Evolutionary conservation across 2,329 filamentous ascomycete species (phyloP).

Genomic region (Cladosporium oxysporum): DNA sequence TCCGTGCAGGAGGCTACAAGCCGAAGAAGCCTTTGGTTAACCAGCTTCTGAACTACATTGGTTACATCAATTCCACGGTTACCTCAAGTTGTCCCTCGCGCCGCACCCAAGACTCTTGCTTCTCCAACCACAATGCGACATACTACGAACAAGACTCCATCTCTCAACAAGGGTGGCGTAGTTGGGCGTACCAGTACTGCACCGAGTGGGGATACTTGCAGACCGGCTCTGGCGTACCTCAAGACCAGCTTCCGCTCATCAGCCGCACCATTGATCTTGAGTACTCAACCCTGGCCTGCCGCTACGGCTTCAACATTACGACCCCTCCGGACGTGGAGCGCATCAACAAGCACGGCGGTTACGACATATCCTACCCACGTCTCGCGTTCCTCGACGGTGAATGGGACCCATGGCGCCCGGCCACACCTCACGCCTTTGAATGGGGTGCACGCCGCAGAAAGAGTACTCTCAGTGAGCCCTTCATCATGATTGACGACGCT

Average conservation of each 20-base stretch:
- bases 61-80: slow-evolving; percentile 52
- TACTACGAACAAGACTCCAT: slow-evolving; percentile 50
- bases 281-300: slow-evolving; percentile 64
- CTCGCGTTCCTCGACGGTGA: slow-evolving; percentile 78
- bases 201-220: slow-evolving; percentile 66
- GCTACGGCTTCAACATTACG: slow-evolving; percentile 69
- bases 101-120: slow-evolving; percentile 55
- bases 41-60: slow-evolving; percentile 58
- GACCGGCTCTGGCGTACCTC: slow-evolving; percentile 69
- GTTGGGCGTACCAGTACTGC: slow-evolving; percentile 62
- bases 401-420: slow-evolving; percentile 77
- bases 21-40: slow-evolving; percentile 49
- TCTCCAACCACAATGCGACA: slow-evolving; percentile 50
- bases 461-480: slow-evolving; percentile 67
- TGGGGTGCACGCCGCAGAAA: slow-evolving; percentile 43
- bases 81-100: slow-evolving; percentile 42
- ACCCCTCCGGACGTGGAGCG: slow-evolving; percentile 61
- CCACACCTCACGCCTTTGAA: slow-evolving; percentile 68
- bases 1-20: slow-evolving; percentile 51
- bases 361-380: slow-evolving; percentile 68
- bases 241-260: slow-evolving; percentile 65
- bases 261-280: slow-evolving; percentile 69
- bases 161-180: slow-evolving; percentile 45
- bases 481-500: slow-evolving; percentile 69
- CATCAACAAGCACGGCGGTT: slow-evolving; percentile 77